Conservation (phyloP, 441 rosid species). For the Populus trichocarpa region DNA sequence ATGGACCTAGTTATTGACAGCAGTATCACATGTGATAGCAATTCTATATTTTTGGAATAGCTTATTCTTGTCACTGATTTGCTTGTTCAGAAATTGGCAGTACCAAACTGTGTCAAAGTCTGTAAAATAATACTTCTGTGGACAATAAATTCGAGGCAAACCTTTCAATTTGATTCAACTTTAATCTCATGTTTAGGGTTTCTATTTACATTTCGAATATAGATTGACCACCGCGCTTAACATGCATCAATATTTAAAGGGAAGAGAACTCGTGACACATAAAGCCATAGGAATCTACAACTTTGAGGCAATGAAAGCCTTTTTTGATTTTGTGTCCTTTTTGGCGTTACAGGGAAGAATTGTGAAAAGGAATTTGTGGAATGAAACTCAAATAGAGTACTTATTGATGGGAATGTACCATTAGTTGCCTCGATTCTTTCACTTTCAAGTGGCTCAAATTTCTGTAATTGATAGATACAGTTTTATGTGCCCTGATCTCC, state of each 20-base stretch:
- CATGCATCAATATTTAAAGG: not conserved
- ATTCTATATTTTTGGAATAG: too few relatives aligned
- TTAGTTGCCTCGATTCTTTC: not conserved
- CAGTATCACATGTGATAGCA: too few relatives aligned
- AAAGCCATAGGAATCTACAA: not conserved
- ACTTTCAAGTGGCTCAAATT: not conserved
- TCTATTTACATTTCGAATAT: not conserved
- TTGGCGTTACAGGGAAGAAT: not conserved
- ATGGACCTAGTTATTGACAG: too few relatives aligned
- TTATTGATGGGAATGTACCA: not conserved
- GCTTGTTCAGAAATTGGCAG: too few relatives aligned
- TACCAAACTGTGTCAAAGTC: too few relatives aligned
- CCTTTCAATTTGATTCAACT: not conserved
- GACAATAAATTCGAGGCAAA: not conserved
- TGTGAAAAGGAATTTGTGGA: not conserved
- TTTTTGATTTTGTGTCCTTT: not conserved
- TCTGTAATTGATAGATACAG: not conserved
- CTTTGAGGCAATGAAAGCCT: not conserved
- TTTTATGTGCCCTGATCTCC: not conserved
- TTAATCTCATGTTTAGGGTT: not conserved
- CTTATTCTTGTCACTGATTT: too few relatives aligned
- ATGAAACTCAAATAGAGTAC: not conserved
- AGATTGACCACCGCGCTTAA: not conserved
- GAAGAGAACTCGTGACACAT: not conserved
- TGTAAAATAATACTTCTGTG: not conserved